Evolutionary conservation across 495 filamentous ascomycete species (phyloP), one percentile per base, ranked within the genome.

Genomic region (Apiosordaria backusii): DNA sequence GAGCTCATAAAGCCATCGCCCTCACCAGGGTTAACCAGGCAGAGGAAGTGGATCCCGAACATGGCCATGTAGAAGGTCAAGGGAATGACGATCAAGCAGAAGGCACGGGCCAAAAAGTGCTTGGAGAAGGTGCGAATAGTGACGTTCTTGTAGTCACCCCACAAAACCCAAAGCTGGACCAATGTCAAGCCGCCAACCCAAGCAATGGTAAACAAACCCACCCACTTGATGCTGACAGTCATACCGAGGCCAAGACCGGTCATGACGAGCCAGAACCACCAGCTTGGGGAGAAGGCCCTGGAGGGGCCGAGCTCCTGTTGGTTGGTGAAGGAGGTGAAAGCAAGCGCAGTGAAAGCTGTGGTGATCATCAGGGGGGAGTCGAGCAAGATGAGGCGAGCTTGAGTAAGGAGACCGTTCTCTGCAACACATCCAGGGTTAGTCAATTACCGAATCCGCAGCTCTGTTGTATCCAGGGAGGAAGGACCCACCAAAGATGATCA

Each of bases 1-100:
- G 93, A 96, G 68, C 92, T 97, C 95, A 99, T 99, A 83, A 99
- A 99, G 62, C 95, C 95, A 76, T 99, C 95, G 55, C 95, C 95
- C 23, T 99, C 95, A 60, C 95, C 95, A 7, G 95, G 96, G 75
- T 99, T 98, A 27, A 87, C 85, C 26, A 99, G 84, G 81, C 92
- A 96, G 66, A 91, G 68, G 80, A 99, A 98, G 80, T 99, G 95
- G 70, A 99, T 93, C 16, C 84, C 92, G 73, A 99, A 99, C 88
- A 98, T 95, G 67, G 85, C 88, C 81, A 97, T 87, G 80, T 99
- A 99, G 80, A 98, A 97, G 24, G 85, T 86, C 5, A 92, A 63
- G 10, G 95, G 95, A 68, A 98, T 92, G 64, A 96, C 82, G 67
- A 99, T 96, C 50, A 99, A 85, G 74, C 92, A 97, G 82, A 97